phyloP scores from a whole-genome alignment of 495 filamentous ascomycete species.

The Delitschia confertaspora region DNA sequence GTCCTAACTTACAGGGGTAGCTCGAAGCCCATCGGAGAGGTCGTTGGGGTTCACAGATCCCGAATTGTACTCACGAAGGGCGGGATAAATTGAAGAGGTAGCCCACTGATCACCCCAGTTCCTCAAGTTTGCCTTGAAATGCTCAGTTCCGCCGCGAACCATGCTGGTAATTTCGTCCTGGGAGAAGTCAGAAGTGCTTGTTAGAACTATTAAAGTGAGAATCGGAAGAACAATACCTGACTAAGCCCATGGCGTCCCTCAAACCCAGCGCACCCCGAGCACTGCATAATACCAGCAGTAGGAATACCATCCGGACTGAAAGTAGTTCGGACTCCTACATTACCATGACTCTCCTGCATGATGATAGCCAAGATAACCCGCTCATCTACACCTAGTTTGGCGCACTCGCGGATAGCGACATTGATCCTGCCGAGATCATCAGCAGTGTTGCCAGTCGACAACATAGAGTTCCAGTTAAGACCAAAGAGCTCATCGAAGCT shows the following conservation, averaged over 20 bases:
- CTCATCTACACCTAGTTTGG: conserved; percentile 37
- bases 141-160: conserved; percentile 34
- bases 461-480: conserved; percentile 34
- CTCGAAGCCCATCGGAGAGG: conserved; percentile 34
- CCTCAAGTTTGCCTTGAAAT: conserved; percentile 35
- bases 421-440: conserved; percentile 35
- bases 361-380: conserved; percentile 40
- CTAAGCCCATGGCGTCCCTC: conserved; percentile 28
- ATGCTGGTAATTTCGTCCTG: conserved; percentile 35
- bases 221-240: conserved; percentile 31
- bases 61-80: conserved; percentile 39
- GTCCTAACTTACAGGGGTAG: too few species aligned
- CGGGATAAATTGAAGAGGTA: conserved; percentile 36
- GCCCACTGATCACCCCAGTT: conserved; percentile 29
- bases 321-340: conserved; percentile 36
- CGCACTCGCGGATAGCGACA: conserved; percentile 30
- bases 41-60: conserved; percentile 34
- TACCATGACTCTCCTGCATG: conserved; percentile 40
- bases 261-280: conserved; percentile 25
- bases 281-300: conserved; percentile 38
- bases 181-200: neutral
- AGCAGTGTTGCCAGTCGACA: conserved; percentile 30
- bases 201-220: conserved; percentile 5
- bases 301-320: conserved; percentile 29
- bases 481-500: conserved; percentile 37